Evolutionary conservation across 1,284 basidiomycete species (phyloP).

Genomic region (Coniophora puteana): DNA sequence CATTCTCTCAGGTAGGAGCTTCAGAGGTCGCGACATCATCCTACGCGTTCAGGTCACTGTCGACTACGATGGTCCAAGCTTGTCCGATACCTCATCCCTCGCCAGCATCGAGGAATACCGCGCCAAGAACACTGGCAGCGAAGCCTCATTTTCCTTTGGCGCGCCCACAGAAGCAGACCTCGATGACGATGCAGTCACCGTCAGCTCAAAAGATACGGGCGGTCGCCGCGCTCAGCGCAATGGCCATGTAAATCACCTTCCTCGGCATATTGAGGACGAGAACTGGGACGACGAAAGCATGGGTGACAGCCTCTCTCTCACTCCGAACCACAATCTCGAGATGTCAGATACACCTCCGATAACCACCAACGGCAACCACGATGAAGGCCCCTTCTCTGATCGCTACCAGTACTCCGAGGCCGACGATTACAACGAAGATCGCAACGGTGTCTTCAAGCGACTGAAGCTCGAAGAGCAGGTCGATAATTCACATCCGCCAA

Average conservation of each 20-base stretch:
- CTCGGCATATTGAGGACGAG: not conserved
- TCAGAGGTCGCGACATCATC: constrained; percentile 66
- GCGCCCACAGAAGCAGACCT: constrained; percentile 34
- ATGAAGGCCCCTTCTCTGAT: constrained; percentile 29
- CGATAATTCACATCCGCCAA: constrained; percentile 31
- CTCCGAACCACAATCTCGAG: not conserved
- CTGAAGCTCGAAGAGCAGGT: constrained; percentile 46
- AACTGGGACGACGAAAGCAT: not conserved
- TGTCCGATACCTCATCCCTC: constrained; percentile 83
- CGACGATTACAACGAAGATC: constrained; percentile 37
- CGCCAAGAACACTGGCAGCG: constrained; percentile 55
- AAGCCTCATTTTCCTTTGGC: constrained; percentile 43
- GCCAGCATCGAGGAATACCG: constrained; percentile 72
- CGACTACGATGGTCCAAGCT: constrained; percentile 87
- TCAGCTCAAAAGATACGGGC: constrained; percentile 63
- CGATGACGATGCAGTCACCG: constrained; percentile 70
- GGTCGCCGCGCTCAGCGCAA: constrained; percentile 9
- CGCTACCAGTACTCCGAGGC: constrained; percentile 21
- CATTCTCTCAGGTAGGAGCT: constrained; percentile 68
- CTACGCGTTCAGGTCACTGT: constrained; percentile 73
- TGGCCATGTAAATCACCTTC: constrained; percentile 1
- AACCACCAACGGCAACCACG: not conserved
- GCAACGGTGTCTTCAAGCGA: constrained; percentile 52
- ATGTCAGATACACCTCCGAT: constrained; percentile 2
- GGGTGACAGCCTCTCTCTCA: constrained; percentile 2